Evolutionary conservation across 306 rosid genomes (phyloP).

Genomic region (Cucurbita moschata): DNA sequence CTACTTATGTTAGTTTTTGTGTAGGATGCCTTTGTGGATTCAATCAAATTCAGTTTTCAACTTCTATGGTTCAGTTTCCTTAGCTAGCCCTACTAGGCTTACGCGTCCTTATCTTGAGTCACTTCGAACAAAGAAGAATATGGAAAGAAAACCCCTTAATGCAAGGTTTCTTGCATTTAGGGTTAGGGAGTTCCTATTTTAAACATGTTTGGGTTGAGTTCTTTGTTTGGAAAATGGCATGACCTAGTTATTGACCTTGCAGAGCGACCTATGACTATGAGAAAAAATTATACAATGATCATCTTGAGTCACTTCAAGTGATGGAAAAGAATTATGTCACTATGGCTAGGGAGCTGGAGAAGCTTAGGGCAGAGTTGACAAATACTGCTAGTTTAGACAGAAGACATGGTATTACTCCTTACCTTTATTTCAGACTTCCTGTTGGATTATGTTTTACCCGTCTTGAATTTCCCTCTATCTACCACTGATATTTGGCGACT

Average conservation of each 20-base stretch:
- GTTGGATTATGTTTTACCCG: constrained; percentile 10
- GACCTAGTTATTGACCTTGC: constrained; percentile 29
- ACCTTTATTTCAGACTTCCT: constrained; percentile 1
- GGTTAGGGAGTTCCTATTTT: background rate
- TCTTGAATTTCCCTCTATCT: constrained; percentile 7
- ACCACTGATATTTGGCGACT: constrained; percentile 15
- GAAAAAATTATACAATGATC: constrained; percentile 78
- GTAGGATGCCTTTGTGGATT: background rate
- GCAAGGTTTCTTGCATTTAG: background rate
- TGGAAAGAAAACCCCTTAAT: background rate
- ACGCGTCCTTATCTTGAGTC: too few relatives aligned
- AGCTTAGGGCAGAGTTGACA: constrained; percentile 79
- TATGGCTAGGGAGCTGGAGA: constrained; percentile 91
- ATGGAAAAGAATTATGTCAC: constrained; percentile 88
- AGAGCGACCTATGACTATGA: constrained; percentile 84
- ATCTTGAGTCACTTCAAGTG: constrained; percentile 88
- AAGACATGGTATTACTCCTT: constrained; percentile 41
- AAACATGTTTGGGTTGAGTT: background rate
- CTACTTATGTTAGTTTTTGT: background rate
- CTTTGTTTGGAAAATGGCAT: background rate
- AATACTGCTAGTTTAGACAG: constrained; percentile 45
- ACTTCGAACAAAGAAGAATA: background rate
- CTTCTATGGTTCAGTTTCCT: background rate
- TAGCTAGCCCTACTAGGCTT: background rate
- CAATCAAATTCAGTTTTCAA: background rate